Percentiles rank a stretch among this genome's conserved stretches.
Evolutionary conservation across 2,329 filamentous ascomycete genomes (phyloP).

Genomic region (Orbilia ellipsospora): DNA sequence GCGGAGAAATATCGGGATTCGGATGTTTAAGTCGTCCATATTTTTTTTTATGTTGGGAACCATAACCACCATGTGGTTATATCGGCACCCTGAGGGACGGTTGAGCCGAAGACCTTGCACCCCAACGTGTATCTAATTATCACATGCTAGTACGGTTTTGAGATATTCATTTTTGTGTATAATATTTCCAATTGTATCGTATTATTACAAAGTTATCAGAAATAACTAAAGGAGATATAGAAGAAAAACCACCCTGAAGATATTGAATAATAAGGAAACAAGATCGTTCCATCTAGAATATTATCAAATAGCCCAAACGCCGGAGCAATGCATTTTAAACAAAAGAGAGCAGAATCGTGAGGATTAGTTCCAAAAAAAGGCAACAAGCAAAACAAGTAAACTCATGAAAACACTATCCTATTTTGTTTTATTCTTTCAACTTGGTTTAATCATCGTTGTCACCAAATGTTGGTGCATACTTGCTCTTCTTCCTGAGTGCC

Average conservation of each 20-base stretch:
- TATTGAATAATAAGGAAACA: background rate
- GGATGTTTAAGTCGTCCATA: constrained; percentile 13
- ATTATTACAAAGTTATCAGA: constrained; percentile 7
- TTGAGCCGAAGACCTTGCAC: no score
- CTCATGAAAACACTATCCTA: background rate
- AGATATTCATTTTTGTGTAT: background rate
- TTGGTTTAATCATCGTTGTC: constrained; percentile 35
- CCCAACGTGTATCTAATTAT: no score
- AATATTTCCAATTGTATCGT: background rate
- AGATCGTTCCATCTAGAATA: constrained; percentile 1
- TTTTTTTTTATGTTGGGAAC: background rate
- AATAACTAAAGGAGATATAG: background rate
- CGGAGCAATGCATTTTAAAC: constrained; percentile 10
- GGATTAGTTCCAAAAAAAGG: background rate
- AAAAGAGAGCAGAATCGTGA: background rate
- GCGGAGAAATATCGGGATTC: constrained; percentile 38
- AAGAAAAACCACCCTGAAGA: background rate
- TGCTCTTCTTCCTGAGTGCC: constrained; percentile 69
- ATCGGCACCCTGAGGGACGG: no score
- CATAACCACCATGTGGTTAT: no score
- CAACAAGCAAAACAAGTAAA: background rate
- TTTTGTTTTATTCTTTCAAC: background rate
- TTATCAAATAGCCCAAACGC: constrained; percentile 2
- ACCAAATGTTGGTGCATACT: constrained; percentile 60
- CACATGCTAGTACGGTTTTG: no score